Evolutionary conservation across 192 early-diverging fungal species (phyloP).

Genomic region (Diversispora epigaea): DNA sequence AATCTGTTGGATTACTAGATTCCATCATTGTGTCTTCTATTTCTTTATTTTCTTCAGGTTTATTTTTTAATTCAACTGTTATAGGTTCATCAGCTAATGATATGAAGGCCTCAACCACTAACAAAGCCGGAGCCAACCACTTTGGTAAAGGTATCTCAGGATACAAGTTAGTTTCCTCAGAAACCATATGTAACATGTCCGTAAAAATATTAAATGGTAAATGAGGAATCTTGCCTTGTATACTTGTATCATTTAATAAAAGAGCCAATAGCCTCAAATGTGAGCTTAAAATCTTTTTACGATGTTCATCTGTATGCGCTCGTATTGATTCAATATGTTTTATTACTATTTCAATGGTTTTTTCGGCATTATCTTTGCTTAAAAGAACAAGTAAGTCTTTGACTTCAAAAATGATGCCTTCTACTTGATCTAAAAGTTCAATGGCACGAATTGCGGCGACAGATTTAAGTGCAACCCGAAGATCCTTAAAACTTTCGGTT

Average conservation of each 20-base stretch:
- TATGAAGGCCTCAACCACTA: slow-evolving; percentile 66
- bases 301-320: not conserved
- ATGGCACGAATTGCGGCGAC: slow-evolving; percentile 37
- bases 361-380: slow-evolving; percentile 48
- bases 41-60: slow-evolving; percentile 41
- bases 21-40: slow-evolving; percentile 48
- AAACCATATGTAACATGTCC: slow-evolving; percentile 32
- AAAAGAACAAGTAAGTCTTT: slow-evolving; percentile 64
- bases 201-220: slow-evolving; percentile 32
- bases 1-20: slow-evolving; percentile 2
- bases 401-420: slow-evolving; percentile 65
- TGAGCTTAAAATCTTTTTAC: slow-evolving; percentile 41
- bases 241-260: slow-evolving; percentile 54
- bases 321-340: slow-evolving; percentile 32
- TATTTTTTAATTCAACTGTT: slow-evolving; percentile 35
- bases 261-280: slow-evolving; percentile 61
- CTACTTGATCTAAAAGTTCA: slow-evolving; percentile 51
- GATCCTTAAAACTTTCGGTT: slow-evolving; percentile 34
- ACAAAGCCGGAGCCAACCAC: slow-evolving; percentile 60
- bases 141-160: slow-evolving; percentile 33
- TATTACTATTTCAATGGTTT: slow-evolving; percentile 36
- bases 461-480: slow-evolving; percentile 49
- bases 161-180: slow-evolving; percentile 26
- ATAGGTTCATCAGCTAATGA: slow-evolving; percentile 65
- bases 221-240: slow-evolving; percentile 48